Conservation (phyloP, 2,329 filamentous ascomycete species). For the Penicillium palitans region DNA sequence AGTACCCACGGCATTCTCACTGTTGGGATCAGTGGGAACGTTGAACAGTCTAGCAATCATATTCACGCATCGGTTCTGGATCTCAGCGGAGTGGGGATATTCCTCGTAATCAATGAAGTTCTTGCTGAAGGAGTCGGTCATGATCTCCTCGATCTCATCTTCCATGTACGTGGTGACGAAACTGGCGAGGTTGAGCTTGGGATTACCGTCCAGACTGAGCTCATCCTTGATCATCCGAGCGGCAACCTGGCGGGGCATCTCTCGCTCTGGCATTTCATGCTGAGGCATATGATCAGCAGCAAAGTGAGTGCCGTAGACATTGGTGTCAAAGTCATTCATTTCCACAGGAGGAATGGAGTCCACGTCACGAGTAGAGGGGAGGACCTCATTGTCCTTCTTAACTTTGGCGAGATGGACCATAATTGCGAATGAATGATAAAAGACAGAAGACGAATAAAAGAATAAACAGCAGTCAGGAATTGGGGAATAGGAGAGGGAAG, state of each 20-base stretch:
- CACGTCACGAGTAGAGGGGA: conserved; percentile 45
- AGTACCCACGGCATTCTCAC: conserved; percentile 73
- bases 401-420: conserved; percentile 48
- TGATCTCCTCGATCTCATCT: conserved; percentile 93
- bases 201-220: conserved; percentile 85
- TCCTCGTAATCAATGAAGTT: conserved; percentile 94
- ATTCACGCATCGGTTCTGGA: conserved; percentile 88
- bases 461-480: neutral
- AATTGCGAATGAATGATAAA: conserved; percentile 11
- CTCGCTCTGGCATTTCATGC: conserved; percentile 80
- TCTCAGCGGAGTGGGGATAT: conserved; percentile 77
- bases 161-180: conserved; percentile 98
- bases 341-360: conserved; percentile 38
- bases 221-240: conserved; percentile 98
- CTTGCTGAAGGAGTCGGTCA: conserved; percentile 87
- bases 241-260: conserved; percentile 92
- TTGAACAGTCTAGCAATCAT: conserved; percentile 92
- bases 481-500: neutral
- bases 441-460: neutral
- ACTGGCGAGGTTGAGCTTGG: conserved; percentile 78
- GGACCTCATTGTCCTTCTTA: conserved; percentile 39
- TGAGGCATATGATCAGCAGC: conserved; percentile 77
- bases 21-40: conserved; percentile 60
- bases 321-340: conserved; percentile 62
- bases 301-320: conserved; percentile 85